phyloP scores from a whole-genome alignment of 371 early-diverging fungal species.

The Mitosporidium daphniae region DNA sequence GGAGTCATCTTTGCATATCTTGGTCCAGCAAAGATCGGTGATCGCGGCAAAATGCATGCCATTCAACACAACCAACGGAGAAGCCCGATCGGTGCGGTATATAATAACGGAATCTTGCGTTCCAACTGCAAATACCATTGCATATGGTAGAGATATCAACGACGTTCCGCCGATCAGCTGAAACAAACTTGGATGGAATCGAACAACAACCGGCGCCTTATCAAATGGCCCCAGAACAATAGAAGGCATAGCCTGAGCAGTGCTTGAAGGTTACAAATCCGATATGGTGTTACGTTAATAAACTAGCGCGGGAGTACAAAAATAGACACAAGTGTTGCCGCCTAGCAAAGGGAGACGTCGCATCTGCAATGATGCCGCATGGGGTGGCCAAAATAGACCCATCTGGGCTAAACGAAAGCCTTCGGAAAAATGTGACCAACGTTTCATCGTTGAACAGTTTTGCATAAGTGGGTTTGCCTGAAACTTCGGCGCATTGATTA shows the following conservation, averaged over 20 bases:
- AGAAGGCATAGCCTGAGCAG: too few relatives aligned
- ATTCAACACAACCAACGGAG: conserved; percentile 24
- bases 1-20: not conserved
- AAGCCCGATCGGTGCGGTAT: conserved; percentile 35
- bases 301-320: too few relatives aligned
- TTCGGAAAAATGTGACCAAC: conserved; percentile 49
- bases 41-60: conserved; percentile 53
- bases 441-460: conserved; percentile 47
- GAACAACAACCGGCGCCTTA: conserved; percentile 34
- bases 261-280: too few relatives aligned
- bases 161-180: conserved; percentile 2
- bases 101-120: conserved; percentile 33
- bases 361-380: too few relatives aligned
- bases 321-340: too few relatives aligned
- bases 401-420: conserved; percentile 51
- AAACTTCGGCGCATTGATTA: conserved; percentile 3
- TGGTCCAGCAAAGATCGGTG: conserved; percentile 39
- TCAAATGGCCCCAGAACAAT: too few relatives aligned
- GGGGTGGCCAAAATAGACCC: conserved; percentile 42
- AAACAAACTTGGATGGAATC: conserved; percentile 19
- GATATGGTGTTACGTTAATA: too few relatives aligned
- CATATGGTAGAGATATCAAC: conserved; percentile 15
- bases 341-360: too few relatives aligned
- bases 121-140: conserved; percentile 42
- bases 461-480: conserved; percentile 5